A percentile compares a stretch with the other conserved stretches of the same genome.
These are phyloP conservation scores for Choanephora cucurbitarum DNA, from an alignment of 371 early-diverging fungal genomes.

Conservation along the genomic window DNA sequence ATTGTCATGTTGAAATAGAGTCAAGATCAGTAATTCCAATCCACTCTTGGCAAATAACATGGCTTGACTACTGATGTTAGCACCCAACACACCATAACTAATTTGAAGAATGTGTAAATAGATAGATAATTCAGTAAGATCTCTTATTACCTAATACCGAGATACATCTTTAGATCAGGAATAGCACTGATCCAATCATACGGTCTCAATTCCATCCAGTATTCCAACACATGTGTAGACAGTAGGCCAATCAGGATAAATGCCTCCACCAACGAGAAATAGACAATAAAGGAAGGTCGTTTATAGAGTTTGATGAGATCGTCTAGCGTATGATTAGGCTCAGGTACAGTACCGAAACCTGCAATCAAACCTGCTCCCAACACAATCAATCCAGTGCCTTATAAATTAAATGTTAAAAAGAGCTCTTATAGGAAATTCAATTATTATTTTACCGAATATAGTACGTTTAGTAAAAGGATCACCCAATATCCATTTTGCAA, in stretches of 20 bases:
- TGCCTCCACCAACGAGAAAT: conserved; percentile 63
- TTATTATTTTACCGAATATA: conserved; percentile 46
- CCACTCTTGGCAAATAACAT: conserved; percentile 84
- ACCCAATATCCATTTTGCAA: conserved; percentile 68
- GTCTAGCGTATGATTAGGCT: conserved; percentile 70
- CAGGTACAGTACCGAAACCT: conserved; percentile 79
- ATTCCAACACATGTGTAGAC: conserved; percentile 54
- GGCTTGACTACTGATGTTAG: conserved; percentile 78
- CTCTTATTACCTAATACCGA: conserved; percentile 57
- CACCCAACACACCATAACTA: conserved; percentile 73
- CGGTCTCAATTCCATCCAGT: conserved; percentile 26
- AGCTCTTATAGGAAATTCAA: too few species aligned
- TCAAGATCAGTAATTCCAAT: conserved; percentile 71
- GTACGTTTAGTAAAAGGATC: conserved; percentile 69
- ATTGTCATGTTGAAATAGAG: conserved; percentile 62
- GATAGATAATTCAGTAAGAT: too few species aligned
- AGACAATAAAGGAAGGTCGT: conserved; percentile 72
- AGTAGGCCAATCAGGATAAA: conserved; percentile 55
- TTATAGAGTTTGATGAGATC: conserved; percentile 74
- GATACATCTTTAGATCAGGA: conserved; percentile 39
- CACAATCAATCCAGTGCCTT: conserved; percentile 73
- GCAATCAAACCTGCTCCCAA: conserved; percentile 74
- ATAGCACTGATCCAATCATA: conserved; percentile 15
- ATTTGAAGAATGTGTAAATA: too few species aligned
- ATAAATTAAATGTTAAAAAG: too few species aligned